Base-by-base conservation (phyloP, 2,329 filamentous ascomycete species). In the Didymella pinodella region DNA sequence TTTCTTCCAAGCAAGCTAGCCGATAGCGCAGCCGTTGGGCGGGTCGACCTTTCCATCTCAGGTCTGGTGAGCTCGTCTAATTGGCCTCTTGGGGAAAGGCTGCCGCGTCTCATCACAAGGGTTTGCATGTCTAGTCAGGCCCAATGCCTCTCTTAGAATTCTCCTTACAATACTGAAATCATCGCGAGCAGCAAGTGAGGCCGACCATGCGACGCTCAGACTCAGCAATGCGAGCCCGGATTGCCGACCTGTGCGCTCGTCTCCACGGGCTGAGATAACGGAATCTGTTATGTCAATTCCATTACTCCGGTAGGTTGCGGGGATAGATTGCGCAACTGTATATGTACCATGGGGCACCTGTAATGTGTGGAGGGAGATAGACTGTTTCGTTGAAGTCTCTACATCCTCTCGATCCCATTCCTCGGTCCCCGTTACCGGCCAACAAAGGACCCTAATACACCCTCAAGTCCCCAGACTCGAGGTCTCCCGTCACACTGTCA, bases 261-360 rank as follows among this genome's bases (percentile, higher is more conserved):
- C 50, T 59, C 50, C 50, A 54, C 56, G 41, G 18, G 56, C 46
- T 54, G 28, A 59, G 56, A 59, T 59, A 59, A 59, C 47, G 56
- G 40, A 20, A 55, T 51, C 43, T 56, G 51, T 54, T 60, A 48
- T 60, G 57, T 60, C 57, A 60, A 60, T 60, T 52, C 43, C 51
- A 56, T 60, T 60, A 60, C 52, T 44, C 34, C 26, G 57, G 51
- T 46, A 31, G n/a, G 26, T 44, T 60, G 57, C 48, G 57, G 57
- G 54, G 54, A 43, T 55, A 51, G 34, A 44, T 20, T 48, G 57
- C 52, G 32, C 43, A 25, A 18, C 7, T 32, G 51, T 60, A 60
- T 60, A 60, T 60, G 57, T 55, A 60, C 52, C 57, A 48, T 60
- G 57, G 57, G 57, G 51, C 51, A 48, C 51, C 51, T 55, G 36